Conservation (phyloP, 768 basidiomycete species). For the Podaxis pistillaris region DNA sequence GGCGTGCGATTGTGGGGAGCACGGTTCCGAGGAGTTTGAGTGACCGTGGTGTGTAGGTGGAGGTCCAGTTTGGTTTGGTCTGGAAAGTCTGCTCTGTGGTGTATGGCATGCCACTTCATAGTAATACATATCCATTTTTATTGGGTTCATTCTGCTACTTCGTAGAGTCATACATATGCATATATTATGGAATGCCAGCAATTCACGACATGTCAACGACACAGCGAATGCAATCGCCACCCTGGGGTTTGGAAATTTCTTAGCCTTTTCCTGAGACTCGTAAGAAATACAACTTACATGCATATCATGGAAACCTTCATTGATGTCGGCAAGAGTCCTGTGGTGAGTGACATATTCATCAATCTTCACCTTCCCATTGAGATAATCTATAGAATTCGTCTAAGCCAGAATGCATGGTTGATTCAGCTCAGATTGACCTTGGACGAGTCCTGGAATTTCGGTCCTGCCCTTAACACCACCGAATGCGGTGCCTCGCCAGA, state of each 20-base stretch:
- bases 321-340: constrained; percentile 70
- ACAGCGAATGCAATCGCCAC: constrained; percentile 90
- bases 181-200: neutral
- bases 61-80: neutral
- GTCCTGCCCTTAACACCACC: constrained; percentile 98
- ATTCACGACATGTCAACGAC: constrained; percentile 83
- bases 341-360: constrained; percentile 97
- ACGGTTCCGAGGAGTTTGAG: constrained; percentile 43
- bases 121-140: neutral
- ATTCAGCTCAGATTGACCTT: constrained; percentile 48
- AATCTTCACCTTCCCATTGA: constrained; percentile 78
- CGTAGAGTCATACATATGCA: neutral
- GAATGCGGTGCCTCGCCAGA: constrained; percentile 94
- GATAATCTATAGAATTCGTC: constrained; percentile 60
- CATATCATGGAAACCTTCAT: constrained; percentile 93
- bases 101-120: neutral
- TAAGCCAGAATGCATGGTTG: neutral
- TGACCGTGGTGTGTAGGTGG: constrained; percentile 44
- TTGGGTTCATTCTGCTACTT: neutral
- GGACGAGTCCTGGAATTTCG: constrained; percentile 90
- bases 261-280: constrained; percentile 3
- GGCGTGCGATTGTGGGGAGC: constrained; percentile 68
- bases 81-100: neutral
- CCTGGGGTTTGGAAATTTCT: constrained; percentile 34
- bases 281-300: constrained; percentile 62